These are phyloP conservation scores for Taphrina flavorubra DNA, from an alignment of 1,139 yeast species.

Conservation along the genomic window DNA sequence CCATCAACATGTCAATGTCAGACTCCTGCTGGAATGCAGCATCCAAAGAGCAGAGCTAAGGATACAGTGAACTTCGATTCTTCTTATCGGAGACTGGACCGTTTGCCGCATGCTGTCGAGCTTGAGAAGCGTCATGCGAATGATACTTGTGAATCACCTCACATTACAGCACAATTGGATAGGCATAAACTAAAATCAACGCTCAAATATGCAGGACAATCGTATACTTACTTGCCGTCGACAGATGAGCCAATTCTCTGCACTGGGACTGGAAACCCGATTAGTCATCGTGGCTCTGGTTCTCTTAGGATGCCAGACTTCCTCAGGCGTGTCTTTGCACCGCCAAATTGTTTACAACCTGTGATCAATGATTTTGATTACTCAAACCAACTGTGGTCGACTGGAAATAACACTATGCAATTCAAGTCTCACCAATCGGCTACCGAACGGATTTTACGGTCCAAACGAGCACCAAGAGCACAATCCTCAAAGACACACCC, in stretches of 20 bases:
- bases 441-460: not conserved
- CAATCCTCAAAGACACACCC: not conserved
- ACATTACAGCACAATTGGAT: no score
- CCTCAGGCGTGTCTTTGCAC: conserved; percentile 35
- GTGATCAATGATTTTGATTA: conserved; percentile 6
- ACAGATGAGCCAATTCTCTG: no score
- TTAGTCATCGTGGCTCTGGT: not conserved
- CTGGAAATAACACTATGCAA: not conserved
- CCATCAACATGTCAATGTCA: not conserved
- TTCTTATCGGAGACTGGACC: not conserved
- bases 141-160: no score
- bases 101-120: not conserved
- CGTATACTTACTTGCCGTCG: no score
- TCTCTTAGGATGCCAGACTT: conserved; percentile 33
- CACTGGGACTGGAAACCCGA: no score
- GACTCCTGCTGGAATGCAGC: not conserved
- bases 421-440: no score
- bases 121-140: no score
- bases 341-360: conserved; percentile 29
- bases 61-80: not conserved
- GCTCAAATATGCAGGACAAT: no score
- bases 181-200: no score
- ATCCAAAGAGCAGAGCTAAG: not conserved
- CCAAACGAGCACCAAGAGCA: not conserved
- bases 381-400: not conserved